Evolutionary conservation across 306 rosid genomes (phyloP).

Genomic region (Vachellia collinsii): DNA sequence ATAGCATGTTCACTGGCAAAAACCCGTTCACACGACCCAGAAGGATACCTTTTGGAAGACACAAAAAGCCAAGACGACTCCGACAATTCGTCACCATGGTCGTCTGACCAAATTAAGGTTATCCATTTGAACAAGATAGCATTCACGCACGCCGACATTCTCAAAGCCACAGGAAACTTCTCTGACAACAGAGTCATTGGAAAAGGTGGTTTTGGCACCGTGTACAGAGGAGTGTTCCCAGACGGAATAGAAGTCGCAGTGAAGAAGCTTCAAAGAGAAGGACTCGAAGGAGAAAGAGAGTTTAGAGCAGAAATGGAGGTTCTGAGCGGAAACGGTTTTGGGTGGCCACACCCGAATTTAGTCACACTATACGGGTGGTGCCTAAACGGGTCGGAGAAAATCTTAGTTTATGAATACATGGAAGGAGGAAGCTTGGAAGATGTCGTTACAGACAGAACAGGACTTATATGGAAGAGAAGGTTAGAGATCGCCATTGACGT

Average conservation of each 20-base stretch:
- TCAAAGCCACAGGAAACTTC: slow-evolving; percentile 75
- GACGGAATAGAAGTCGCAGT: slow-evolving; percentile 91
- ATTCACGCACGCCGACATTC: slow-evolving; percentile 78
- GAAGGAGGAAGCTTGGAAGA: slow-evolving; percentile 94
- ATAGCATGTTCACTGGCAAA: slow-evolving; percentile 49
- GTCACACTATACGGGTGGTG: slow-evolving; percentile 94
- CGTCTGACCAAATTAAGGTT: slow-evolving; percentile 61
- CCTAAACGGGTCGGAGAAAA: slow-evolving; percentile 64
- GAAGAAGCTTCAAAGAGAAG: slow-evolving; percentile 84
- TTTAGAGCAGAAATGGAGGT: slow-evolving; percentile 89
- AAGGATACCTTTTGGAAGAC: slow-evolving; percentile 44
- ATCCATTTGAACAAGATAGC: slow-evolving; percentile 74
- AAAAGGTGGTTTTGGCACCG: slow-evolving; percentile 90
- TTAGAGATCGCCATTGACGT: slow-evolving; percentile 72
- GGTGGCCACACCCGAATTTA: slow-evolving; percentile 90
- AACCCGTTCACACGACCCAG: slow-evolving; percentile 36
- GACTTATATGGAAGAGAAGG: slow-evolving; percentile 58
- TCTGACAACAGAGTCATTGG: slow-evolving; percentile 75
- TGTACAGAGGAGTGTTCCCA: slow-evolving; percentile 72
- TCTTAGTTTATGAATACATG: slow-evolving; percentile 81
- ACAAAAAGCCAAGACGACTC: slow-evolving; percentile 46
- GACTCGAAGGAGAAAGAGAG: slow-evolving; percentile 81
- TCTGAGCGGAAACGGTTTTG: slow-evolving; percentile 69
- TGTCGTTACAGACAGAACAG: slow-evolving; percentile 50
- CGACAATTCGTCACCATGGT: slow-evolving; percentile 56